Evolutionary conservation across 192 early-diverging fungal species (phyloP), one percentile per base, ranked within the genome.

Genomic region (Rhizophagus sp.): DNA sequence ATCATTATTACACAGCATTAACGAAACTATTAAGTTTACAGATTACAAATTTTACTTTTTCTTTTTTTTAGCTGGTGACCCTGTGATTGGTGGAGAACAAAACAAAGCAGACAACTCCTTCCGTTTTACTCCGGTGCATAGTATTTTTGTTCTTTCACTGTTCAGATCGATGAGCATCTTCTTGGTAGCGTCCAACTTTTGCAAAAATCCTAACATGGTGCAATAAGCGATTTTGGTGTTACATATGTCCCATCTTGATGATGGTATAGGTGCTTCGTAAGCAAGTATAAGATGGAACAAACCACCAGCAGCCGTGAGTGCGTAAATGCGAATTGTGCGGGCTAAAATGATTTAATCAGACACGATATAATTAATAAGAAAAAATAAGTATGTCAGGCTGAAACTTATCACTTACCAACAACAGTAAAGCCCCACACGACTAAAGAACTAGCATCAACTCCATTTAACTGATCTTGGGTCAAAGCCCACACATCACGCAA

Each of bases 361-460:
- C 30, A 30, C 30, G 30, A 30, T 30, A 30, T 30, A 30, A 41
- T 36, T 72, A 30, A 17, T 76, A 44, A 6, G 65, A 15, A 68
- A n/a, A 30, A 25, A 33, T 12, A 25, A 66, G 8, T 15, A 44
- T 41, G 64, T 49, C 39, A 47, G 22, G 25, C 25, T 70, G 30
- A 78, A 70, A 65, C 25, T 62, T 34, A 75, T 52, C 24, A 78
- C 76, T 78, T 34, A 78, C 76, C 76, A 78, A 78, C 64, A 70
- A 78, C 22, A 33, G 34, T 78, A 61, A 78, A 68, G 63, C 76
- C 76, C 76, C 76, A 78, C 13, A 70, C 30, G 33, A 68, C 47
- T 61, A 78, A 64, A 27, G 13, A 44, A 33, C 62, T 39, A 12
- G 44, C 44, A 25, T 78, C 76, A 5, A 68, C 64, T 17, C 36